Conservation (phyloP, 352 stramenopile species). For the Peronospora tabacina region DNA sequence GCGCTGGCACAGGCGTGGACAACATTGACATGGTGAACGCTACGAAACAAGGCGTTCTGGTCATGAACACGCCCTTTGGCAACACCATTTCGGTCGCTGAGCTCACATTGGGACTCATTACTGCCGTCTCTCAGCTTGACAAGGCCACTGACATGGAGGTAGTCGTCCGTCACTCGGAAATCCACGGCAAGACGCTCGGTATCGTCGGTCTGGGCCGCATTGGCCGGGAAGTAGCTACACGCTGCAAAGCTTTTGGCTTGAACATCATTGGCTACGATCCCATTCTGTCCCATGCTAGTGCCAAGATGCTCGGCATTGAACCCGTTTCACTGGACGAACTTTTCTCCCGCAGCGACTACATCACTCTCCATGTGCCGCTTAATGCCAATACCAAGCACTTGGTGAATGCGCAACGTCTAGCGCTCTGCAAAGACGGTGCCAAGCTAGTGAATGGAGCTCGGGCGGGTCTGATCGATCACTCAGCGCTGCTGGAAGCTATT, state of each 20-base stretch:
- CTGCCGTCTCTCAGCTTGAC: slow-evolving; percentile 50
- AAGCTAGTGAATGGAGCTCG: slow-evolving; percentile 92
- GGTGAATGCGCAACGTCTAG: slow-evolving; percentile 73
- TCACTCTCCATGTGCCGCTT: slow-evolving; percentile 94
- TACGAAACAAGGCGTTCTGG: slow-evolving; percentile 88
- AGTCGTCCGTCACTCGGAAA: slow-evolving; percentile 47
- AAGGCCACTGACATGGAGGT: background rate
- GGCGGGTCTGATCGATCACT: slow-evolving; percentile 90
- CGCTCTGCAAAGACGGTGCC: slow-evolving; percentile 88
- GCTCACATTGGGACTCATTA: slow-evolving; percentile 88
- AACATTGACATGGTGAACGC: slow-evolving; percentile 91
- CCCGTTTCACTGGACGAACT: slow-evolving; percentile 80
- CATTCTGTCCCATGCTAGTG: slow-evolving; percentile 84
- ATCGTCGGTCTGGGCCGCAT: slow-evolving; percentile 93
- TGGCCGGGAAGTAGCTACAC: slow-evolving; percentile 88
- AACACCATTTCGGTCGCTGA: slow-evolving; percentile 95
- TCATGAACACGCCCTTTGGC: slow-evolving; percentile 94
- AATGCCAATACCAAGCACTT: slow-evolving; percentile 91
- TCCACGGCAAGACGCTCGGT: slow-evolving; percentile 48
- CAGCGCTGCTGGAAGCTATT: slow-evolving; percentile 83
- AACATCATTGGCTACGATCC: slow-evolving; percentile 91
- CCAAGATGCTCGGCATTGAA: slow-evolving; percentile 73
- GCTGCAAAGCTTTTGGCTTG: slow-evolving; percentile 91
- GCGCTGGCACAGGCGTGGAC: slow-evolving; percentile 88
- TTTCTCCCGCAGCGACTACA: slow-evolving; percentile 91